phyloP scores from a whole-genome alignment of 306 rosid species.

The Vicia sativa region DNA sequence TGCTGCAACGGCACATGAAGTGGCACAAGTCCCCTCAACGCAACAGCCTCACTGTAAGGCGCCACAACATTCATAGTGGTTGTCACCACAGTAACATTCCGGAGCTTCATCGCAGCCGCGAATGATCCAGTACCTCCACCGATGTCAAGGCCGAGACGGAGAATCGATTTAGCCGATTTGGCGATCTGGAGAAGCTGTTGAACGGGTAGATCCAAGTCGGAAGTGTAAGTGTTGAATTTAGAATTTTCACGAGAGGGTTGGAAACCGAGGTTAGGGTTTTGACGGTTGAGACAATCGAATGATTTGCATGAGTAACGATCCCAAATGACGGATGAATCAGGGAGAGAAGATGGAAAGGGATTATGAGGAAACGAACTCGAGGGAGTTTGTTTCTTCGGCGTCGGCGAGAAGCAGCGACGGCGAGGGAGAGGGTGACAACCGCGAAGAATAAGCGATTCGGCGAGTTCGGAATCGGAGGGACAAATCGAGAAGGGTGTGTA shows the following conservation, averaged over 20 bases:
- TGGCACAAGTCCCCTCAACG: constrained; percentile 83
- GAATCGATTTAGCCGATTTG: constrained; percentile 55
- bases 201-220: constrained; percentile 86
- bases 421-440: constrained; percentile 99
- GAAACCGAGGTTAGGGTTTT: constrained; percentile 68
- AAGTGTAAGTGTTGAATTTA: constrained; percentile 47
- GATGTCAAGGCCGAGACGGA: constrained; percentile 79
- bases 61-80: constrained; percentile 81
- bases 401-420: constrained; percentile 80
- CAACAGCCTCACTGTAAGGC: constrained; percentile 81
- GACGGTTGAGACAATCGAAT: constrained; percentile 64
- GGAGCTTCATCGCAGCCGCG: constrained; percentile 78
- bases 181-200: constrained; percentile 76
- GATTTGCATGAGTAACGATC: constrained; percentile 68
- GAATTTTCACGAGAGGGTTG: constrained; percentile 49
- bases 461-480: constrained; percentile 69
- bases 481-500: constrained; percentile 76
- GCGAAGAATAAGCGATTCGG: constrained; percentile 69
- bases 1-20: constrained; percentile 93
- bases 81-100: constrained; percentile 78
- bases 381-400: constrained; percentile 61
- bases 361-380: constrained; percentile 48
- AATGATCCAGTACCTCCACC: constrained; percentile 92
- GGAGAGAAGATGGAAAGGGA: constrained; percentile 64
- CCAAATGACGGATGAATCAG: constrained; percentile 68